A percentile compares a stretch with the other conserved stretches of the same genome.
phyloP scores from a whole-genome alignment of 495 filamentous ascomycete genomes.

The Neurospora discreta region DNA sequence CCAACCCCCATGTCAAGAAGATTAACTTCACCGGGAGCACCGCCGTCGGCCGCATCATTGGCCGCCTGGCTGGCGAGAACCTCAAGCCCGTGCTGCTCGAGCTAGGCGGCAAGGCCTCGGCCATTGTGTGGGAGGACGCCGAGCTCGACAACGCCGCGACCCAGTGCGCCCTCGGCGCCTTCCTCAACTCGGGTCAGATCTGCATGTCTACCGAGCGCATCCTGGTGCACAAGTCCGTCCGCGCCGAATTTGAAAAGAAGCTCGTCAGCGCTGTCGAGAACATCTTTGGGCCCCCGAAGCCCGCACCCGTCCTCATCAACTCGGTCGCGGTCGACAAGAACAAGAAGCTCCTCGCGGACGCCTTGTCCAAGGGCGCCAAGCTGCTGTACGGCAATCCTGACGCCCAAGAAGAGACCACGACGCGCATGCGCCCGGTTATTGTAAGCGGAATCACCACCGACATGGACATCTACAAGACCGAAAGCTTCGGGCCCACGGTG shows the following conservation, averaged over 20 bases:
- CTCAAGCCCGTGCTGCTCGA: conserved; percentile 62
- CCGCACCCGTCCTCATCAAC: conserved; percentile 52
- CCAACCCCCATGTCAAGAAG: conserved; percentile 44
- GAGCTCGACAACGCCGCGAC: conserved; percentile 47
- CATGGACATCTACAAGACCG: conserved; percentile 74
- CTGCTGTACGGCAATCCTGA: conserved; percentile 48
- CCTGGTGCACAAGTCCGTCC: conserved; percentile 62
- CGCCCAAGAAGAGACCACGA: conserved; percentile 33
- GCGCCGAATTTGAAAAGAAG: conserved; percentile 51
- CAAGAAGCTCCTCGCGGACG: conserved; percentile 53
- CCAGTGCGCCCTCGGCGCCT: conserved; percentile 40
- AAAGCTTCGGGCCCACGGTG: conserved; percentile 77
- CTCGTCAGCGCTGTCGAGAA: conserved; percentile 41
- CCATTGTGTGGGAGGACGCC: conserved; percentile 56
- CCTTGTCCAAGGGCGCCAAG: conserved; percentile 56
- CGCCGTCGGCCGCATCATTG: conserved; percentile 46
- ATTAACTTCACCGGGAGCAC: conserved; percentile 61
- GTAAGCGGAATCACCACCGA: conserved; percentile 57
- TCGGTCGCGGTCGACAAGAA: conserved; percentile 52
- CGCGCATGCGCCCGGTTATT: conserved; percentile 61
- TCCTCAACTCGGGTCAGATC: conserved; percentile 62
- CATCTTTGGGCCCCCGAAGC: conserved; percentile 36
- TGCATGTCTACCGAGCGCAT: conserved; percentile 91
- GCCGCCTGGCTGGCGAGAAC: conserved; percentile 43
- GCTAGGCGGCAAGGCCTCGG: conserved; percentile 55